Base-by-base conservation (phyloP, 1,139 yeast genomes). In the Kazachstania sp. region DNA sequence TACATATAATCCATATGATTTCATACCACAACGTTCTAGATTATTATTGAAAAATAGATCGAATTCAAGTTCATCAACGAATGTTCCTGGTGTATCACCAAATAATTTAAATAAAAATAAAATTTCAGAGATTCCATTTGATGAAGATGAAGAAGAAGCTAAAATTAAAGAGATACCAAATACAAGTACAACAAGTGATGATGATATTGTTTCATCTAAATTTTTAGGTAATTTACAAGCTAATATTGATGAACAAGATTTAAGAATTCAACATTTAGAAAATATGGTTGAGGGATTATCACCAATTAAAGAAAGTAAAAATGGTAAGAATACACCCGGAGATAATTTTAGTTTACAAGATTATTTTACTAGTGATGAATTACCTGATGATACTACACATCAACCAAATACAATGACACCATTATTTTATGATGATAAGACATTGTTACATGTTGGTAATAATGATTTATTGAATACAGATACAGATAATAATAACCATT, bases 161-260 rank as follows among this genome's bases (percentile, higher is more conserved):
- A 30, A 13, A 26, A 41, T 15, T 34, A 30, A 16, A 23, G 29
- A 30, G 19, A 30, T 13, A 2, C 41, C 39, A 19, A 13, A 18
- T 1, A 23, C 29, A 38, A 26, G 4, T 2, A 13, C 16, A 13
- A 36, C 9, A 28, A 28, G 31, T 29, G 29, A n/a, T 23, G 30
- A 18, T 13, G 37, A 42, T 5, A 44, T 36, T 15, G 45, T 35
- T 18, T 44, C 40, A 5, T 38, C 47, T 8, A 45, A 49, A 11
- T 46, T 49, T 9, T 47, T 53, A 19, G 39, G 41, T 32, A 56
- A 57, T 40, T 49, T 63, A 37, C 60, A 61, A 45, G 49, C 55
- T 16, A 62, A 59, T 44, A 61, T 64, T 15, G 59, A 59, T 37
- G 60, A 58, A 40, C 68, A 64, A 49, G 66, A 61, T 40, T 59